phyloP scores from a whole-genome alignment of 306 rosid species.

The Vigna unguiculata region DNA sequence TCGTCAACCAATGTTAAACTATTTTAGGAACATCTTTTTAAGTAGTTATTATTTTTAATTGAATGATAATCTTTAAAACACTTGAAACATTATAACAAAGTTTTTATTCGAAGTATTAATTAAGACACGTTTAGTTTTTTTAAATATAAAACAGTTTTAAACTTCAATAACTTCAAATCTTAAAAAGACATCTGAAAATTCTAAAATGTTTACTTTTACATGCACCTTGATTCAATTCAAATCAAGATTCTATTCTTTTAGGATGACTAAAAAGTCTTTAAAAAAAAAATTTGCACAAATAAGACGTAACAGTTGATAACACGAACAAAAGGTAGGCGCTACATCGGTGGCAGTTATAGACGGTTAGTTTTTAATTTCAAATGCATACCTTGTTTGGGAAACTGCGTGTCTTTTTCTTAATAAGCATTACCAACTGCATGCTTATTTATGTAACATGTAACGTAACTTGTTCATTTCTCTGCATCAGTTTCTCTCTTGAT shows the following conservation, averaged over 20 bases:
- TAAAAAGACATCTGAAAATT: too few species aligned
- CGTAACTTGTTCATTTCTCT: background rate
- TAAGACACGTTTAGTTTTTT: background rate
- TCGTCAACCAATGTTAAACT: too few species aligned
- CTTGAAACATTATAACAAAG: too few species aligned
- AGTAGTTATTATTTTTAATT: too few species aligned
- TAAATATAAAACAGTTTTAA: too few species aligned
- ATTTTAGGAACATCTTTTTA: too few species aligned
- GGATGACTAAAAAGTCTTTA: too few species aligned
- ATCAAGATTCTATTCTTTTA: too few species aligned
- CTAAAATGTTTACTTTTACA: too few species aligned
- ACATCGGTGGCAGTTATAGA: slow-evolving; percentile 25
- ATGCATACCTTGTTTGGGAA: slow-evolving; percentile 20
- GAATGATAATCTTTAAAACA: too few species aligned
- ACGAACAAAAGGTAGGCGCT: background rate
- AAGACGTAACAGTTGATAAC: slow-evolving; percentile 1
- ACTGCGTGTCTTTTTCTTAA: background rate
- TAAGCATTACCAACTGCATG: background rate
- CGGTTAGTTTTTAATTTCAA: slow-evolving; percentile 39
- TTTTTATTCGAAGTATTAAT: background rate
- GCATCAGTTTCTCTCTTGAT: background rate
- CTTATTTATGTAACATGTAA: slow-evolving; percentile 13
- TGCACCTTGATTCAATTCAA: too few species aligned
- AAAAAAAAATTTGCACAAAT: background rate
- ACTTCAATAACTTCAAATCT: too few species aligned